Conservation (phyloP, 805 yeast genomes). For the Schwanniomyces vanrijiae region DNA sequence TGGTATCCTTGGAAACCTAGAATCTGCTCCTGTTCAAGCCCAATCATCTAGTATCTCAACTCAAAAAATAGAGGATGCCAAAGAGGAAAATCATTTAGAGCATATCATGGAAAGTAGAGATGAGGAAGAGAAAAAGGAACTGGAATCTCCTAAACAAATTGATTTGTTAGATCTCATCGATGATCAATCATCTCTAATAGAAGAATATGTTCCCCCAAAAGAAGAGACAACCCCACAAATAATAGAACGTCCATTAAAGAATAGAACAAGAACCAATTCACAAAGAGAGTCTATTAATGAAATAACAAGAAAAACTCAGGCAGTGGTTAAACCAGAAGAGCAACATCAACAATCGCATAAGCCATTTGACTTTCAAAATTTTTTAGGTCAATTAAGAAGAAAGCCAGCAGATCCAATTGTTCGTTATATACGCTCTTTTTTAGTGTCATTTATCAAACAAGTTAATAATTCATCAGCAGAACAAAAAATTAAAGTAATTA, state of each 20-base stretch:
- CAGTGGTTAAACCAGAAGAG: conserved; percentile 27
- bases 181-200: conserved; percentile 10
- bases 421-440: conserved; percentile 79
- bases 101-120: too few relatives aligned
- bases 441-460: conserved; percentile 69
- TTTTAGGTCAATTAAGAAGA: conserved; percentile 67
- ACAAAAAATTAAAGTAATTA: conserved; percentile 76
- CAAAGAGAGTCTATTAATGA: neutral
- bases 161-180: conserved; percentile 13
- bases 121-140: neutral
- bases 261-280: neutral
- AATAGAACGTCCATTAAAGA: neutral
- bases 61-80: neutral
- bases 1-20: neutral
- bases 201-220: conserved; percentile 17
- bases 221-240: conserved; percentile 8
- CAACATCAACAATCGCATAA: conserved; percentile 43
- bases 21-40: neutral
- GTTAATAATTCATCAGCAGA: conserved; percentile 59
- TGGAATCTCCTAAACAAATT: neutral
- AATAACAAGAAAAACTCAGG: conserved; percentile 8
- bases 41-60: neutral
- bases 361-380: conserved; percentile 81
- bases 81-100: too few relatives aligned
- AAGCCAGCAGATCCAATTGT: conserved; percentile 87